Evolutionary conservation across 495 filamentous ascomycete genomes (phyloP).

Genomic region (Xylaria scruposa): DNA sequence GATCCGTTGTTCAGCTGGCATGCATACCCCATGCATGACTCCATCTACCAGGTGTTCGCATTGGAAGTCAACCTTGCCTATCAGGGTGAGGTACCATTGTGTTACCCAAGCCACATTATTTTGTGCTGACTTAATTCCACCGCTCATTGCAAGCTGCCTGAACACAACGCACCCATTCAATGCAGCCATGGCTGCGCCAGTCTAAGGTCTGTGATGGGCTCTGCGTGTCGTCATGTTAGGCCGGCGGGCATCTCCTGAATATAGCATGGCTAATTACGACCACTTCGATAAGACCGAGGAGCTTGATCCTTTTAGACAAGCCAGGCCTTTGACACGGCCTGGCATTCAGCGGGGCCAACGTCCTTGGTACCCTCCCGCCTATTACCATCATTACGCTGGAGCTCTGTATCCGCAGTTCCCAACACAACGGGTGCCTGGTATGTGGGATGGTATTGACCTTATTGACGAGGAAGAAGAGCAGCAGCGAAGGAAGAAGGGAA

Average conservation of each 20-base stretch:
- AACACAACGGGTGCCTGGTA: neutral
- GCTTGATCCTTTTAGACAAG: neutral
- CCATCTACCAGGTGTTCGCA: neutral
- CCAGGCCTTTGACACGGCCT: neutral
- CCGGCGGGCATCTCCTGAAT: constrained; percentile 13
- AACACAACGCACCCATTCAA: neutral
- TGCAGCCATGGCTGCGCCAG: neutral
- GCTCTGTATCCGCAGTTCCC: constrained; percentile 4
- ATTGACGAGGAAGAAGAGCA: constrained; percentile 15
- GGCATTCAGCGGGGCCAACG: neutral
- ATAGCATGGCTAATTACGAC: constrained; percentile 17
- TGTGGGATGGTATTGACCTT: constrained; percentile 2
- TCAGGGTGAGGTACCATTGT: neutral
- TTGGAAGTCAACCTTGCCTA: constrained; percentile 5
- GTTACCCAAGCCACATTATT: constrained; percentile 7
- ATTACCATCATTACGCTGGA: constrained; percentile 4
- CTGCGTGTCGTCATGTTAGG: neutral
- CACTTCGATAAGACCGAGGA: neutral
- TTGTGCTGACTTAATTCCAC: neutral
- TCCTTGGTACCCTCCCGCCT: constrained; percentile 16
- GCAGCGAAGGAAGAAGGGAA: constrained; percentile 24
- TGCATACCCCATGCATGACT: constrained; percentile 1
- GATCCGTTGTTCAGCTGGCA: constrained; percentile 14
- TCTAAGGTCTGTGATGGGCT: constrained; percentile 5
- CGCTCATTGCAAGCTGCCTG: neutral